phyloP scores from a whole-genome alignment of 306 rosid species.

The Corylus americana region DNA sequence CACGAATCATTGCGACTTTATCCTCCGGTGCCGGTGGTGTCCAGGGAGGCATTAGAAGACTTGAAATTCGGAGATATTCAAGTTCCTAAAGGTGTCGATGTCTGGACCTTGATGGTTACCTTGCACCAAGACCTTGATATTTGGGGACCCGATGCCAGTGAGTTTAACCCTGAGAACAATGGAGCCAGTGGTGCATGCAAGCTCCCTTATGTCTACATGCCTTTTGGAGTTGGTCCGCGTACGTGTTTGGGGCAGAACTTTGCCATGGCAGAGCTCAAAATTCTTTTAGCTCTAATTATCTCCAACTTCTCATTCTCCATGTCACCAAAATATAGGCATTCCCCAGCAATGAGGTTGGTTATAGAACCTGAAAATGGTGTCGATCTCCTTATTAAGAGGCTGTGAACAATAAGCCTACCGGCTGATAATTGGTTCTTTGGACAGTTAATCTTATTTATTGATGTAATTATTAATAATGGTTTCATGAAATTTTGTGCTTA shows the following conservation, averaged over 20 bases:
- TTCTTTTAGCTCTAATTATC: conserved; percentile 32
- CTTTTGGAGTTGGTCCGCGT: conserved; percentile 37
- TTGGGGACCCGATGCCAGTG: conserved; percentile 31
- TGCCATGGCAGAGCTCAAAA: conserved; percentile 39
- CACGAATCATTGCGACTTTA: conserved; percentile 33
- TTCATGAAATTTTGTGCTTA: too few species aligned
- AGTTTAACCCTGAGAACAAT: conserved; percentile 34
- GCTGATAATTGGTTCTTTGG: too few species aligned
- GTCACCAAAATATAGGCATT: conserved; percentile 41
- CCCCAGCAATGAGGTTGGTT: conserved; percentile 21
- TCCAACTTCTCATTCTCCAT: conserved; percentile 41
- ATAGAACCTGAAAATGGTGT: conserved; percentile 42
- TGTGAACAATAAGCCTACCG: not conserved
- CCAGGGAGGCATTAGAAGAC: conserved; percentile 24
- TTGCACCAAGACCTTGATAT: conserved; percentile 22
- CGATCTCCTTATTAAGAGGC: conserved; percentile 33
- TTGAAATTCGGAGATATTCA: conserved; percentile 26
- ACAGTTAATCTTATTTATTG: too few species aligned
- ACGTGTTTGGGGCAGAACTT: conserved; percentile 34
- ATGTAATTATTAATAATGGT: too few species aligned
- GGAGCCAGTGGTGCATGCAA: conserved; percentile 31
- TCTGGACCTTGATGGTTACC: conserved; percentile 13
- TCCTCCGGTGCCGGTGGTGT: conserved; percentile 16
- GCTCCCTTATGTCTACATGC: conserved; percentile 33
- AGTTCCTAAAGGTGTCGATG: conserved; percentile 15